A percentile compares a stretch with the other conserved stretches of the same genome.
phyloP scores from a whole-genome alignment of 345 rosid genomes.

The Ceriops decandra region DNA sequence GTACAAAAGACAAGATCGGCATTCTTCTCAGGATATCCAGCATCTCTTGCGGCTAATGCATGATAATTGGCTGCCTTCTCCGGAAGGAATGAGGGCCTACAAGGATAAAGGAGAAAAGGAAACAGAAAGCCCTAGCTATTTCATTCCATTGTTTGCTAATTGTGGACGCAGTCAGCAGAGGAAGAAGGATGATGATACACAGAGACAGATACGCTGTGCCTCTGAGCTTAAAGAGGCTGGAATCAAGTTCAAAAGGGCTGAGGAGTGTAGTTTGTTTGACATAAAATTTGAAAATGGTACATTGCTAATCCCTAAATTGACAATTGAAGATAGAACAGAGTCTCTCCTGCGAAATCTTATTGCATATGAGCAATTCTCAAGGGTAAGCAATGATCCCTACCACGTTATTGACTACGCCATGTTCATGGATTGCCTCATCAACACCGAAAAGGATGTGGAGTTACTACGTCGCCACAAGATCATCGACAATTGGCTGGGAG shows the following conservation, averaged over 20 bases:
- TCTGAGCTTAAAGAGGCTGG: conserved; percentile 24
- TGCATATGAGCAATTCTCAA: conserved; percentile 12
- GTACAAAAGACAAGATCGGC: too few relatives aligned
- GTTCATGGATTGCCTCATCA: conserved; percentile 20
- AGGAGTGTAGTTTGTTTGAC: conserved; percentile 6
- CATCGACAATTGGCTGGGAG: conserved; percentile 13
- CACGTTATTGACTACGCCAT: conserved; percentile 10
- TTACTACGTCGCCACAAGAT: conserved; percentile 7
- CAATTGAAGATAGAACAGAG: conserved; percentile 3
- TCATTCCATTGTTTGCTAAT: too few relatives aligned
- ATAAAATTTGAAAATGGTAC: conserved; percentile 14
- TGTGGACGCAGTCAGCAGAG: too few relatives aligned
- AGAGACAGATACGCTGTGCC: conserved; percentile 6
- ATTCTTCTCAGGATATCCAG: not conserved
- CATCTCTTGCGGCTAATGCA: conserved; percentile 6
- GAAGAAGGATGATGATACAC: not conserved
- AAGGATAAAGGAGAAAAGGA: not conserved
- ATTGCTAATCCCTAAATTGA: conserved; percentile 8
- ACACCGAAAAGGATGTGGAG: conserved; percentile 16
- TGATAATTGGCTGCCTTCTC: conserved; percentile 6
- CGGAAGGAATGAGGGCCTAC: not conserved
- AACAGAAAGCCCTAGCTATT: not conserved
- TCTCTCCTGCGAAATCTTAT: conserved; percentile 16
- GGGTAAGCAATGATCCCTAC: too few relatives aligned
- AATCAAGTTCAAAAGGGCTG: conserved; percentile 14